Evolutionary conservation across 2,329 filamentous ascomycete genomes (phyloP), one percentile per base, ranked within the genome.

Genomic region (Teratosphaeria nubilosa): DNA sequence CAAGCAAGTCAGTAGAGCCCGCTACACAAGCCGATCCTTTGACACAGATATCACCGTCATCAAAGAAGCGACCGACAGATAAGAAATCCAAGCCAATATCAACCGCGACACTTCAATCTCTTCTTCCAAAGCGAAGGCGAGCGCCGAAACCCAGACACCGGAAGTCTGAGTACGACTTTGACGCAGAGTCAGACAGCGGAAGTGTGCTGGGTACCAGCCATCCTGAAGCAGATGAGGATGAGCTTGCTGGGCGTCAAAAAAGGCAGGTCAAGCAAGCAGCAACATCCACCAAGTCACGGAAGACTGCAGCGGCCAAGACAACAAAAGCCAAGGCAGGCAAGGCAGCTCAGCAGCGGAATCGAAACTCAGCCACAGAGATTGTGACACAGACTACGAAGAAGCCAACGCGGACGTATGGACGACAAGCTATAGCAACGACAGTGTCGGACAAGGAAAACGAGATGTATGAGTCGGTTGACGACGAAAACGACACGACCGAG

Each of bases 381-480:
- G 34, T 58, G 24, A 65, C 58, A 1, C 56, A 59, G 11, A 50
- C 59, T n/a, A 45, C 58, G 24, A 65, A 62, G 58, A 59, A 59
- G 22, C 48, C 50, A n/a, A 54, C 58, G 5, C 67, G 60, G 57
- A 70, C 67, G 2, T 70, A 68, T 51, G 63, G 63, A 48, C 60
- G 62, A 48, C 58, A 56, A 72, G 68, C 45, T 27, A 45, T n/a
- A 41, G 72, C 68, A 0, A 6, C 16, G 9, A 20, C 6, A 20
- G 22, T 6, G 2, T 75, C 72, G 2, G 75, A 78, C 58, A 76
- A 77, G 61, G 75, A 78, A 62, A 77, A 76, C 56, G 68, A 73
- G 16, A 62, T 55, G n/a, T 59, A 60, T n/a, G 65, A 64, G 11
- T 65, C 62, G 3, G 61, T 61, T 1, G 68, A 67, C 14, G 60